Evolutionary conservation across 768 basidiomycete genomes (phyloP).

Genomic region (Chlorophyllum brunneum): DNA sequence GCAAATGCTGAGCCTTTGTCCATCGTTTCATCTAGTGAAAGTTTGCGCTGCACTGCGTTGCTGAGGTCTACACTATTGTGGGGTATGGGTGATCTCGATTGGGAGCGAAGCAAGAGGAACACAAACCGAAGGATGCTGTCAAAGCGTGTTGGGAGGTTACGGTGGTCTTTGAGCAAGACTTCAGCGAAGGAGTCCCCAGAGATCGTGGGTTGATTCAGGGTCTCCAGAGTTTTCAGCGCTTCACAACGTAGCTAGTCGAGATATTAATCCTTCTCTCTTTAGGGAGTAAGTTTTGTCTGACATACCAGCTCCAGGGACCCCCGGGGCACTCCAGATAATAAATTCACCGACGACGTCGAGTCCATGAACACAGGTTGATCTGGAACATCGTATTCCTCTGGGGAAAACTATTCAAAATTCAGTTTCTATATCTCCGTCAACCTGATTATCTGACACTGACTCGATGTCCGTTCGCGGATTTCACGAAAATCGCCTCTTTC

Average conservation of each 20-base stretch:
- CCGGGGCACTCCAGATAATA: constrained; percentile 70
- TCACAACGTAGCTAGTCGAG: constrained; percentile 66
- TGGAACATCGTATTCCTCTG: constrained; percentile 49
- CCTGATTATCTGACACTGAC: constrained; percentile 31
- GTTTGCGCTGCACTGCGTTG: constrained; percentile 38
- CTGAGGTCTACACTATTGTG: constrained; percentile 51
- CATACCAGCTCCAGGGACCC: constrained; percentile 77
- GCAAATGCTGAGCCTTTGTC: constrained; percentile 61
- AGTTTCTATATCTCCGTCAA: not conserved
- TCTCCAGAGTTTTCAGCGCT: constrained; percentile 67
- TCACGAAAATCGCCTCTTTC: constrained; percentile 55
- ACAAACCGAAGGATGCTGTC: constrained; percentile 67
- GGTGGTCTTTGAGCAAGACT: constrained; percentile 71
- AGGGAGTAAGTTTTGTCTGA: not conserved
- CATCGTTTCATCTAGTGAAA: constrained; percentile 41
- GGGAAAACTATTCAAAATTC: constrained; percentile 41
- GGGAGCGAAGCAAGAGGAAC: not conserved
- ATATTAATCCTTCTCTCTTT: not conserved
- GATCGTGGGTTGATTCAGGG: constrained; percentile 44
- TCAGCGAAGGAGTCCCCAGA: constrained; percentile 62
- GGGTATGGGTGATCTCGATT: not conserved
- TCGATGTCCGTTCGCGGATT: constrained; percentile 46
- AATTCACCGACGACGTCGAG: constrained; percentile 69
- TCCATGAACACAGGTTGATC: constrained; percentile 72
- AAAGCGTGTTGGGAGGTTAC: constrained; percentile 61